Percentiles rank a stretch among this genome's conserved stretches.
These are phyloP conservation scores for Trichophyton schoenleinii DNA, from an alignment of 2,329 filamentous ascomycete species.

Conservation along the genomic window DNA sequence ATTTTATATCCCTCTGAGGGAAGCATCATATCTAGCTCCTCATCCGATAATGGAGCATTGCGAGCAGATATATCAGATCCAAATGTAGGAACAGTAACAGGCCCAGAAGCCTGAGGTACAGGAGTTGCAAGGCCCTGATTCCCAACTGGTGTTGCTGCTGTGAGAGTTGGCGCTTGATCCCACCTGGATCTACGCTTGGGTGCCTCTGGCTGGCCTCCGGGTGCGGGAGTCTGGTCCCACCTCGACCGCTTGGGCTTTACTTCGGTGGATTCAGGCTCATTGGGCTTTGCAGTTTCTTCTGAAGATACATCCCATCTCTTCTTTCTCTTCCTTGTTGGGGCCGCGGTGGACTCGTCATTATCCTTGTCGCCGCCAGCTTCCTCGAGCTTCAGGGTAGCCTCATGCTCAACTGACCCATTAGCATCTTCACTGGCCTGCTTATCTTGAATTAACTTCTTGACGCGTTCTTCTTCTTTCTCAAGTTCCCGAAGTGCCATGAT, in stretches of 20 bases:
- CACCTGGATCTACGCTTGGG: slow-evolving; percentile 72
- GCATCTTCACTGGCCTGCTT: slow-evolving; percentile 47
- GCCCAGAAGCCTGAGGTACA: slow-evolving; percentile 50
- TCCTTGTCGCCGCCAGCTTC: slow-evolving; percentile 51
- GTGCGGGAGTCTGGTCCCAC: slow-evolving; percentile 72
- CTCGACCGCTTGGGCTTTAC: slow-evolving; percentile 62
- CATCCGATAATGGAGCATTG: slow-evolving; percentile 75
- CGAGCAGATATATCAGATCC: slow-evolving; percentile 69
- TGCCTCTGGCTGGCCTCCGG: slow-evolving; percentile 43
- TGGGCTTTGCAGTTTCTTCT: slow-evolving; percentile 40
- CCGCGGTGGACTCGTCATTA: slow-evolving; percentile 56
- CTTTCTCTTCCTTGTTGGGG: slow-evolving; percentile 64
- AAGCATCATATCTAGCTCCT: slow-evolving; percentile 84
- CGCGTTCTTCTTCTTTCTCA: slow-evolving; percentile 84
- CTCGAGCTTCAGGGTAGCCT: slow-evolving; percentile 59
- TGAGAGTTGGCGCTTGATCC: slow-evolving; percentile 67
- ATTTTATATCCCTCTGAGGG: slow-evolving; percentile 89
- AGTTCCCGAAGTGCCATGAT: slow-evolving; percentile 84
- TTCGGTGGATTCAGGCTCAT: slow-evolving; percentile 40
- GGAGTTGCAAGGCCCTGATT: slow-evolving; percentile 65
- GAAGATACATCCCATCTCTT: slow-evolving; percentile 85
- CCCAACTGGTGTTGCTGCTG: slow-evolving; percentile 58
- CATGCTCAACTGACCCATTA: slow-evolving; percentile 51
- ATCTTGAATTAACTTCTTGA: slow-evolving; percentile 66
- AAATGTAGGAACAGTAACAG: slow-evolving; percentile 50